Evolutionary conservation across 176 grass and related monocot species (phyloP).

Genomic region (Lolium multiflorum): DNA sequence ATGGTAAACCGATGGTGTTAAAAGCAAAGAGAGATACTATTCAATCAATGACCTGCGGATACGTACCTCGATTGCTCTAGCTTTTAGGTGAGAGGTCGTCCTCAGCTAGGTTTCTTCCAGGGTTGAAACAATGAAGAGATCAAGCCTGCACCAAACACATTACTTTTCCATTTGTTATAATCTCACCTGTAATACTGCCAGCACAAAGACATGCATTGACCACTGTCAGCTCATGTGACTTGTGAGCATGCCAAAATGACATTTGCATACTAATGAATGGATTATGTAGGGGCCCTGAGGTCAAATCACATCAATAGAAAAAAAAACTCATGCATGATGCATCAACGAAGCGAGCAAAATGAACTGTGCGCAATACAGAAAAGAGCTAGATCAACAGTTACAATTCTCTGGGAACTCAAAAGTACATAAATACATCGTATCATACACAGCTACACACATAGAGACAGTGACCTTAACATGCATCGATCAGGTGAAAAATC

Average conservation of each 20-base stretch:
- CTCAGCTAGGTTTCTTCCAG: constrained; percentile 53
- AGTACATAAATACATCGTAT: background rate
- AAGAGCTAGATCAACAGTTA: background rate
- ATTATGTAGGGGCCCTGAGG: background rate
- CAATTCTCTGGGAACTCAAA: background rate
- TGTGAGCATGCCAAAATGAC: constrained; percentile 11
- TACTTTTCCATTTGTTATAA: constrained; percentile 17
- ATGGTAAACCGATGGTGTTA: background rate
- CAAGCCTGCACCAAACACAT: constrained; percentile 33
- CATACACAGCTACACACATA: background rate
- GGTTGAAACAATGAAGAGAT: constrained; percentile 45
- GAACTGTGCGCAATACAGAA: background rate
- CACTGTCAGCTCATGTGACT: constrained; percentile 10
- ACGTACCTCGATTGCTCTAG: constrained; percentile 13
- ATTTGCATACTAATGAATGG: background rate
- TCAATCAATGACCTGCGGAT: background rate
- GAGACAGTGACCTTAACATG: background rate
- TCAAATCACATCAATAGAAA: constrained; percentile 22
- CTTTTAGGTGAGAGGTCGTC: constrained; percentile 51
- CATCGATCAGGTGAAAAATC: background rate
- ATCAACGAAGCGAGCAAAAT: background rate
- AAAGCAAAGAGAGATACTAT: constrained; percentile 7
- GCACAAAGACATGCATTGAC: constrained; percentile 25
- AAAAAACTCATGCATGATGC: background rate
- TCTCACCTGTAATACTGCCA: background rate